Conservation (phyloP, 306 rosid species). For the Dryas octopetala region DNA sequence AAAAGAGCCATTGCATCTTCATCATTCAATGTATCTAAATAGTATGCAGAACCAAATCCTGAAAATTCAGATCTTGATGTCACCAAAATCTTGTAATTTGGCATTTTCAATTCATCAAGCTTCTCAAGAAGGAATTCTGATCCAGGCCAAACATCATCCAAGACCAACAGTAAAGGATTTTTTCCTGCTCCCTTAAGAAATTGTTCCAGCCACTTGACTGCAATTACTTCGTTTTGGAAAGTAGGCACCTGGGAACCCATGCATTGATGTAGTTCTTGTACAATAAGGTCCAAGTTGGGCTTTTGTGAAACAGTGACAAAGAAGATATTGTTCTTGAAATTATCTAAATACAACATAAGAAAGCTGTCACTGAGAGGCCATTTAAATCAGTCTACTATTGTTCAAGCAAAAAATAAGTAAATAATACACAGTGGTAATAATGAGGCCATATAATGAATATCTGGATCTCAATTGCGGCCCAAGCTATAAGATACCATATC, state of each 20-base stretch:
- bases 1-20: slow-evolving; percentile 1
- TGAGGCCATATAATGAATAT: no score
- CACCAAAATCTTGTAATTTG: not conserved
- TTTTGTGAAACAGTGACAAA: slow-evolving; percentile 37
- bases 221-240: slow-evolving; percentile 33
- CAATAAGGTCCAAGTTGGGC: slow-evolving; percentile 38
- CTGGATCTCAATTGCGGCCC: no score
- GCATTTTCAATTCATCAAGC: slow-evolving; percentile 32
- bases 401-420: not conserved
- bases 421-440: no score
- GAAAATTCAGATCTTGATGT: not conserved
- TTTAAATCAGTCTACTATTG: no score
- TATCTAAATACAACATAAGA: slow-evolving; percentile 29
- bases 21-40: not conserved
- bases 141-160: slow-evolving; percentile 51
- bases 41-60: not conserved
- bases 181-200: slow-evolving; percentile 19
- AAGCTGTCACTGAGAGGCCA: not conserved
- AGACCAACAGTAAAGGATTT: slow-evolving; percentile 42
- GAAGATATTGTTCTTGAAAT: slow-evolving; percentile 48
- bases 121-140: slow-evolving; percentile 48
- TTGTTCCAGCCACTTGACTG: slow-evolving; percentile 27
- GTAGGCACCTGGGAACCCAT: slow-evolving; percentile 14
- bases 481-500: no score
- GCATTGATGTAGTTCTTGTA: slow-evolving; percentile 34